A percentile compares a stretch with the other conserved stretches of the same genome.
These are phyloP conservation scores for Macroventuria anomochaeta DNA, from an alignment of 2,329 filamentous ascomycete genomes.

Conservation along the genomic window DNA sequence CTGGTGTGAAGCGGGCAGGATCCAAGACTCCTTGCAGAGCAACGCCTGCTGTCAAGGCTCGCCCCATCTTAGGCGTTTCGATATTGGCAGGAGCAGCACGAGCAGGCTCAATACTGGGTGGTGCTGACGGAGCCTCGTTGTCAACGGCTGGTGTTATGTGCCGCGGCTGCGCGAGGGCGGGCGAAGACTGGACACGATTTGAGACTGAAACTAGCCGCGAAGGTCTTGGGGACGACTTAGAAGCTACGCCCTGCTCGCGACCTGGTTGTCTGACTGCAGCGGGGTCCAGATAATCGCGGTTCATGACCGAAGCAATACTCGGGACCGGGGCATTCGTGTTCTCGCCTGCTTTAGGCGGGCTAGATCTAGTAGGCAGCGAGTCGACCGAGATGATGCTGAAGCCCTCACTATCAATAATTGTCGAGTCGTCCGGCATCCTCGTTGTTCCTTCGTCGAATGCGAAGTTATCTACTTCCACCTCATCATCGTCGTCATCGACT, in stretches of 20 bases:
- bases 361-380: constrained; percentile 50
- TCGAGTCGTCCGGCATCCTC: constrained; percentile 52
- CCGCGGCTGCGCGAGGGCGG: constrained; percentile 23
- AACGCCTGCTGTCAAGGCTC: constrained; percentile 48
- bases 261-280: neutral
- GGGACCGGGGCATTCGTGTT: constrained; percentile 8
- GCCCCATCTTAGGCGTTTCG: constrained; percentile 42
- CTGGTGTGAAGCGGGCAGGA: constrained; percentile 37
- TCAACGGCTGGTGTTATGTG: constrained; percentile 40
- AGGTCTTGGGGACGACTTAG: constrained; percentile 18
- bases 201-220: constrained; percentile 5
- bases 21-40: constrained; percentile 48
- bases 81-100: constrained; percentile 27
- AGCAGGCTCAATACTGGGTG: constrained; percentile 37
- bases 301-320: constrained; percentile 18
- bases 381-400: constrained; percentile 60
- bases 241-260: neutral
- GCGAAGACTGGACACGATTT: constrained; percentile 19
- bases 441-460: constrained; percentile 43
- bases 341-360: constrained; percentile 28
- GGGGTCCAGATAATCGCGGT: constrained; percentile 23
- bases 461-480: constrained; percentile 31
- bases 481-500: constrained; percentile 28
- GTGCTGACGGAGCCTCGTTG: constrained; percentile 35
- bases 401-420: constrained; percentile 56